Percentiles rank a stretch among this genome's conserved stretches.
These are phyloP conservation scores for Blastobotrys petasosporus DNA, from an alignment of 1,139 yeast genomes.

Conservation along the genomic window DNA sequence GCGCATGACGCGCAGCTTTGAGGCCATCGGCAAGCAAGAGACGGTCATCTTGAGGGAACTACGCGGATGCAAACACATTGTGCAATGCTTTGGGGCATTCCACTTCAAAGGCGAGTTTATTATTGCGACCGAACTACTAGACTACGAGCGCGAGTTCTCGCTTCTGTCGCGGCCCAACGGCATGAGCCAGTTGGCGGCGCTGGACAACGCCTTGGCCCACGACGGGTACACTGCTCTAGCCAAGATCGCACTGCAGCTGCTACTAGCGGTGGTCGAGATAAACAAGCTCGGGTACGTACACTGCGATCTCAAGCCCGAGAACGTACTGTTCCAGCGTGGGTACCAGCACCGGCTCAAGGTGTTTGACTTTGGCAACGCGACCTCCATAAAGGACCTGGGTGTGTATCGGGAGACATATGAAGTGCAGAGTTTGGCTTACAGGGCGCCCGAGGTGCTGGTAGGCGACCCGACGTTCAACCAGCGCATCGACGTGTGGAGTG, in stretches of 20 bases:
- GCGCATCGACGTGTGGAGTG: slow-evolving; percentile 27
- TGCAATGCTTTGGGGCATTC: slow-evolving; percentile 16
- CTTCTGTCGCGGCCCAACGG: slow-evolving; percentile 4
- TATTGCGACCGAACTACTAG: slow-evolving; percentile 18
- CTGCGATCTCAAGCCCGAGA: slow-evolving; percentile 82
- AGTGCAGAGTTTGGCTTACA: slow-evolving; percentile 24
- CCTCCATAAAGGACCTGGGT: slow-evolving; percentile 14
- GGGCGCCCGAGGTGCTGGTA: slow-evolving; percentile 28
- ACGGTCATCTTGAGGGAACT: slow-evolving; percentile 13
- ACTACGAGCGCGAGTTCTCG: slow-evolving; percentile 15
- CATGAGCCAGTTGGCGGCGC: background rate
- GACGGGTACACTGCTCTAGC: slow-evolving; percentile 18
- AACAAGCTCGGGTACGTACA: slow-evolving; percentile 58
- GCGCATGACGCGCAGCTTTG: slow-evolving; percentile 15
- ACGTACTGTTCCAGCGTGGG: slow-evolving; percentile 42
- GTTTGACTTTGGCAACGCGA: slow-evolving; percentile 26
- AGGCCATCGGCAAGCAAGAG: slow-evolving; percentile 18
- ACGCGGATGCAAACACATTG: slow-evolving; percentile 11
- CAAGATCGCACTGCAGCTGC: slow-evolving; percentile 23
- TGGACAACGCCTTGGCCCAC: background rate
- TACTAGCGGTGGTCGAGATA: slow-evolving; percentile 21
- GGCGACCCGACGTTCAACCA: slow-evolving; percentile 24
- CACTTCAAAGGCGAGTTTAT: slow-evolving; percentile 16
- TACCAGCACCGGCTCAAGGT: slow-evolving; percentile 19
- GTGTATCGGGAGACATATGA: slow-evolving; percentile 23